phyloP scores from a whole-genome alignment of 116 monocot species.

The Iris pallida region DNA sequence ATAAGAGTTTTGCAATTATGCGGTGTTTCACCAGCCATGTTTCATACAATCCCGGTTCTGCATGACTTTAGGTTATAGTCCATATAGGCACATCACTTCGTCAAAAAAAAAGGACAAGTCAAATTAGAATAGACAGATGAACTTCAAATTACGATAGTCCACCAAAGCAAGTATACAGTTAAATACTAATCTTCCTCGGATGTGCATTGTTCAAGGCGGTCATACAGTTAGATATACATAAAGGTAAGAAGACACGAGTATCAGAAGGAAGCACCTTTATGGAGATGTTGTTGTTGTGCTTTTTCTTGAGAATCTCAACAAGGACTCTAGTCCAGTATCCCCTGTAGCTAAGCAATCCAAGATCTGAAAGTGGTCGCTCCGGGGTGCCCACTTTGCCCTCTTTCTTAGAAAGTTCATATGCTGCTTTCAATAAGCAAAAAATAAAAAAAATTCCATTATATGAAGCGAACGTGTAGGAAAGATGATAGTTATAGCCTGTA shows the following conservation, averaged over 20 bases:
- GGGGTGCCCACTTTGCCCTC: constrained; percentile 97
- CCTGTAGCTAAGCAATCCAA: constrained; percentile 79
- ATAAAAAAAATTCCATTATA: not conserved
- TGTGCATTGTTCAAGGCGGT: not conserved
- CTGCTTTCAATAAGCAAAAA: constrained; percentile 24
- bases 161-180: not conserved
- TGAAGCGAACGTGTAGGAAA: not conserved
- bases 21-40: too few species aligned
- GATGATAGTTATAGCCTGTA: too few species aligned
- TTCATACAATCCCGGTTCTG: too few species aligned
- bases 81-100: not conserved
- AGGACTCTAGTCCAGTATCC: constrained; percentile 97
- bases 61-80: too few species aligned
- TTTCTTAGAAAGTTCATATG: constrained; percentile 98
- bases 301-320: constrained; percentile 84
- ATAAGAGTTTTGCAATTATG: too few species aligned
- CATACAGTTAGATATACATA: not conserved
- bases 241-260: not conserved
- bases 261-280: constrained; percentile 52
- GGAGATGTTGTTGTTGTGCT: constrained; percentile 87
- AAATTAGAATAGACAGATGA: not conserved
- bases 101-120: not conserved
- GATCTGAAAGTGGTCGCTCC: constrained; percentile 92
- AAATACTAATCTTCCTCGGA: not conserved
- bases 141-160: not conserved